Conservation (phyloP, 192 early-diverging fungal species). For the Coemansia sp. region DNA sequence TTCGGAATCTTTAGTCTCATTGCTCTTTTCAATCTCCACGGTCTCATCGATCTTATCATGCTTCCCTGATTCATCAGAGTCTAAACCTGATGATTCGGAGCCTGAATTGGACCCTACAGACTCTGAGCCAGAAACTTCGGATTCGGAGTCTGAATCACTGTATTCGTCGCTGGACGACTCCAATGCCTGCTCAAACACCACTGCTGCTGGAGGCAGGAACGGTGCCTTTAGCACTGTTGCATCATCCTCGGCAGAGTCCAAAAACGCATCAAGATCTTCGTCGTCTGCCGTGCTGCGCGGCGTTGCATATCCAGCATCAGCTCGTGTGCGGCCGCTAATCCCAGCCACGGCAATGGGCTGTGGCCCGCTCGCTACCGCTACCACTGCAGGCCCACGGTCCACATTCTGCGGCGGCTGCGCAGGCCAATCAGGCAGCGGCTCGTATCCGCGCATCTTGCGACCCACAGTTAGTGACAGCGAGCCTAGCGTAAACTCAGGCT, state of each 20-base stretch:
- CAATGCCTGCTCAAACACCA: constrained; percentile 26
- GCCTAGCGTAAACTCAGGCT: constrained; percentile 56
- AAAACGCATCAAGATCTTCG: constrained; percentile 50
- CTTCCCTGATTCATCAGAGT: background rate
- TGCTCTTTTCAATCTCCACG: background rate
- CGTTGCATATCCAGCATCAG: constrained; percentile 36
- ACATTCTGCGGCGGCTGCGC: constrained; percentile 13
- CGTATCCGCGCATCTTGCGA: constrained; percentile 66
- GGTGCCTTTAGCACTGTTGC: background rate
- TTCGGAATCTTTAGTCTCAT: too few species aligned
- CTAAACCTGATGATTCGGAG: too few species aligned
- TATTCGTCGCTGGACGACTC: background rate
- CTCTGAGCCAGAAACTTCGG: background rate
- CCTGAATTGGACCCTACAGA: too few species aligned
- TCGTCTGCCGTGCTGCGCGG: constrained; percentile 30
- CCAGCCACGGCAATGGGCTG: constrained; percentile 44
- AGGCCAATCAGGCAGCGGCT: constrained; percentile 81
- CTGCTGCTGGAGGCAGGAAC: constrained; percentile 3
- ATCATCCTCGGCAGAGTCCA: constrained; percentile 35
- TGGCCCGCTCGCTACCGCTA: constrained; percentile 2
- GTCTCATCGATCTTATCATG: background rate
- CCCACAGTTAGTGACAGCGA: constrained; percentile 66
- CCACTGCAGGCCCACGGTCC: constrained; percentile 23
- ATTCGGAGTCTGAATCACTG: background rate
- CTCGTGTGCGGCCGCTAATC: constrained; percentile 36